Evolutionary conservation across 257 asterid species (phyloP).

Genomic region (Fraxinus pennsylvanica): DNA sequence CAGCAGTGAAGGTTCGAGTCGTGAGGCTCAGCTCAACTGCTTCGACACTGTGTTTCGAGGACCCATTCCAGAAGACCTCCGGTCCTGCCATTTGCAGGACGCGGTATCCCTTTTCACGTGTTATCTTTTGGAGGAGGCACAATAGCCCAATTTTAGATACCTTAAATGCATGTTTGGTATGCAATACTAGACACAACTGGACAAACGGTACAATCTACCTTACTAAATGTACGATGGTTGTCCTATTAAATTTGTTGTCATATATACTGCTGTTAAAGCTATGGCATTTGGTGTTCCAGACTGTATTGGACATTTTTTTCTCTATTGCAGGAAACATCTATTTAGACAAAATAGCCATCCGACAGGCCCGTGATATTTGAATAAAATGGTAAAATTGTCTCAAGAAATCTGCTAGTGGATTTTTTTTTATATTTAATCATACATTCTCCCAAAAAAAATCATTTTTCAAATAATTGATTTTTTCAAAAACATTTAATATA

Average conservation of each 20-base stretch:
- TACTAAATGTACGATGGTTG: not conserved
- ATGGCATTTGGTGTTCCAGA: conserved; percentile 3
- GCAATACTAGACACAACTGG: not conserved
- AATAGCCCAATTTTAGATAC: conserved; percentile 13
- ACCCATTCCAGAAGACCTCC: conserved; percentile 82
- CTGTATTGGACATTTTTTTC: conserved; percentile 1
- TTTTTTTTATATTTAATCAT: too few relatives aligned
- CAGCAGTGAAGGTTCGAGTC: conserved; percentile 42
- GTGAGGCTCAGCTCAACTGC: conserved; percentile 68
- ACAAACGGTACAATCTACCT: not conserved
- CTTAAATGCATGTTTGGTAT: not conserved
- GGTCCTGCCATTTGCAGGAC: conserved; percentile 75
- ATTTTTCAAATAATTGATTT: too few relatives aligned
- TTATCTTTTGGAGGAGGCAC: conserved; percentile 59
- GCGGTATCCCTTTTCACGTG: conserved; percentile 63
- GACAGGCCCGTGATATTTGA: too few relatives aligned
- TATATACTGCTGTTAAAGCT: not conserved
- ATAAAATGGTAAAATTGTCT: too few relatives aligned
- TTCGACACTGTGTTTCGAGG: conserved; percentile 67
- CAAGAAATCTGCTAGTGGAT: too few relatives aligned
- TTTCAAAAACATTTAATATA: too few relatives aligned
- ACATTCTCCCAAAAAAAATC: too few relatives aligned
- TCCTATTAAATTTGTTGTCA: conserved; percentile 20
- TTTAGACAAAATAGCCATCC: too few relatives aligned
- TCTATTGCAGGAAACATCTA: not conserved